These are phyloP conservation scores for Phytophthora quininea DNA, from an alignment of 352 stramenopile genomes.

Conservation along the genomic window DNA sequence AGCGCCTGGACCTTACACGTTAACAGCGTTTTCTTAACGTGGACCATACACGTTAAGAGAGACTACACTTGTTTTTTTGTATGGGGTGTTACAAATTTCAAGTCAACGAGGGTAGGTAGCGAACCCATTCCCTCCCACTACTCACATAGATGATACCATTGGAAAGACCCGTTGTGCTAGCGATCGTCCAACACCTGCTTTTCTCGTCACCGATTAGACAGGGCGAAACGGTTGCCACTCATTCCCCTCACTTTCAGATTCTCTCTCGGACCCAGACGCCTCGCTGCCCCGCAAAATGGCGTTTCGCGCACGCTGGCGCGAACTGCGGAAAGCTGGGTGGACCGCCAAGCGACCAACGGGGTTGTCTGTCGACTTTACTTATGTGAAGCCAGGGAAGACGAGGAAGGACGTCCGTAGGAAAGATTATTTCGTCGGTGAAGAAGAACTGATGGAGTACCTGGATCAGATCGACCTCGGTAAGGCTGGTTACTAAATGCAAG, in stretches of 20 bases:
- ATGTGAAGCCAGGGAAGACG: constrained; percentile 6
- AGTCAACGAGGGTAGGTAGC: constrained; percentile 10
- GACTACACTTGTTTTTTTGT: constrained; percentile 15
- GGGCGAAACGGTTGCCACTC: background rate
- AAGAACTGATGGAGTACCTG: constrained; percentile 3
- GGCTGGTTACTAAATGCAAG: background rate
- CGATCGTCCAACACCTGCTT: background rate
- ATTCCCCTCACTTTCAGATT: constrained; percentile 12
- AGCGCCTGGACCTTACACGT: constrained; percentile 17
- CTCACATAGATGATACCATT: background rate
- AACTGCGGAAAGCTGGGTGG: constrained; percentile 2
- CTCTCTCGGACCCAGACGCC: background rate
- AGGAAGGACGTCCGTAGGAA: background rate
- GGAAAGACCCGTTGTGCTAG: background rate
- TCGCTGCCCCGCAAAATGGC: background rate
- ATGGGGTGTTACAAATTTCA: constrained; percentile 12
- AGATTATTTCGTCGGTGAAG: constrained; percentile 7
- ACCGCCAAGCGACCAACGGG: background rate
- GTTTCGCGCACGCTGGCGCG: constrained; percentile 10
- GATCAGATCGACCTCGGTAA: constrained; percentile 7
- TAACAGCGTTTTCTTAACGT: constrained; percentile 12
- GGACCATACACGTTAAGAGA: constrained; percentile 19
- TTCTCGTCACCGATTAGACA: background rate
- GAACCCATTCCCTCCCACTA: background rate
- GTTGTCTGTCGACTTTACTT: constrained; percentile 4